Base-by-base conservation (phyloP, 2,329 filamentous ascomycete species). In the Penicillium concentricum region DNA sequence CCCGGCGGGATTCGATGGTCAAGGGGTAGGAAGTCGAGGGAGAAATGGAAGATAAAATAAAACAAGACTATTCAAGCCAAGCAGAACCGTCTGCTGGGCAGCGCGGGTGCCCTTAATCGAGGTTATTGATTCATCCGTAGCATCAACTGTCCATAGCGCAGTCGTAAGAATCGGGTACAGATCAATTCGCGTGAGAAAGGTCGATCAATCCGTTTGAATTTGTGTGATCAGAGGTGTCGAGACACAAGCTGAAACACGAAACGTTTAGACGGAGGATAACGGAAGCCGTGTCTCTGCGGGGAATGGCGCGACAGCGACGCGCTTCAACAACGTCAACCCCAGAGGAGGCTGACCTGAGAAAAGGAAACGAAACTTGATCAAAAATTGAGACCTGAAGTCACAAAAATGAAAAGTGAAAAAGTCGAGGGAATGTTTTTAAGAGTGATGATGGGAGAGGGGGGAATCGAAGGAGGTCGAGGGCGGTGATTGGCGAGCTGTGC, bases 51-150 rank as follows among this genome's bases (percentile, higher is more conserved):
- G 38, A 35, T 16, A 47, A 35, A 60, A 59, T 37, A 41, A 59
- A 52, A 56, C 50, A 56, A 55, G 51, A 50, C 54, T 59, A 35
- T 54, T 41, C 24, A 20, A 63, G 61, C 66, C 61, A 66, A 70
- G 70, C 70, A 70, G 66, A 67, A 69, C 73, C 73, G 71, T 75
- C 74, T 76, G 74, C 75, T 67, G 67, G 71, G 75, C 74, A 76
- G 74, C 74, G 71, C 73, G 72, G 72, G 65, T 70, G 72, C 74
- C 74, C 74, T 72, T 68, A 54, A 51, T 56, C 65, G 67, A 72
- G 65, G 68, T 68, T 75, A 72, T 72, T 68, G 62, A 74, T 71
- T 74, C 72, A 73, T 73, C 70, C 67, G 73, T 67, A 65, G 62
- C 64, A 74, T 75, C 69, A 75, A 72, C 66, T 61, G 68, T 71